A percentile compares a stretch with the other conserved stretches of the same genome.
Evolutionary conservation across 2,329 filamentous ascomycete genomes (phyloP).

Genomic region (Microdochium nivale): DNA sequence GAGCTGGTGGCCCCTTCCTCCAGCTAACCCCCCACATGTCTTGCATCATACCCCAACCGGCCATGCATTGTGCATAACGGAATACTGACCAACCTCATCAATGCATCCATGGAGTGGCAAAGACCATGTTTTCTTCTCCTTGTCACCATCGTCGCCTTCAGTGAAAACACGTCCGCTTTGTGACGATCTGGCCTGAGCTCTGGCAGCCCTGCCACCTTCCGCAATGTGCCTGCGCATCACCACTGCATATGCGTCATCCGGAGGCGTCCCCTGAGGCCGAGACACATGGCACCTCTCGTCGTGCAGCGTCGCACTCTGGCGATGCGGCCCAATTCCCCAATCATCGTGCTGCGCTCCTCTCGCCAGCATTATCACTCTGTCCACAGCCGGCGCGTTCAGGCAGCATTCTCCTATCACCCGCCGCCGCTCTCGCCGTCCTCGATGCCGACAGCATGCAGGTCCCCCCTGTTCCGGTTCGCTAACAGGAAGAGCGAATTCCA

Average conservation of each 20-base stretch:
- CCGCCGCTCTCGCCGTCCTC: background rate
- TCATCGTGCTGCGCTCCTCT: slow-evolving; percentile 11
- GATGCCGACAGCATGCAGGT: background rate
- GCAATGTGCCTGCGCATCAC: background rate
- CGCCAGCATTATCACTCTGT: background rate
- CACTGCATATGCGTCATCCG: background rate
- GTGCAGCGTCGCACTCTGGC: background rate
- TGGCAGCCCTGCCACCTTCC: background rate
- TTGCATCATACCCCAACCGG: too few relatives aligned
- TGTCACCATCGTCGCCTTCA: background rate
- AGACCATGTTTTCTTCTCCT: too few relatives aligned
- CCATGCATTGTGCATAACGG: too few relatives aligned
- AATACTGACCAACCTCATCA: too few relatives aligned
- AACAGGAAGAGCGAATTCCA: slow-evolving; percentile 20
- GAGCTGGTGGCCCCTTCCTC: too few relatives aligned
- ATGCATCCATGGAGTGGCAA: too few relatives aligned
- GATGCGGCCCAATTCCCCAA: slow-evolving; percentile 5
- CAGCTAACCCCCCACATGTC: too few relatives aligned
- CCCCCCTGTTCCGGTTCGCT: slow-evolving; percentile 2
- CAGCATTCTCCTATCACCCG: slow-evolving; percentile 6
- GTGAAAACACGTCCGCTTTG: background rate
- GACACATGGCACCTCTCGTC: background rate
- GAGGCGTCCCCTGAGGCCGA: background rate
- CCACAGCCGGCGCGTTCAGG: slow-evolving; percentile 6
- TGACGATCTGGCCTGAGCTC: background rate